Conservation (phyloP, 805 yeast species). For the Suhomyces vadensis region DNA sequence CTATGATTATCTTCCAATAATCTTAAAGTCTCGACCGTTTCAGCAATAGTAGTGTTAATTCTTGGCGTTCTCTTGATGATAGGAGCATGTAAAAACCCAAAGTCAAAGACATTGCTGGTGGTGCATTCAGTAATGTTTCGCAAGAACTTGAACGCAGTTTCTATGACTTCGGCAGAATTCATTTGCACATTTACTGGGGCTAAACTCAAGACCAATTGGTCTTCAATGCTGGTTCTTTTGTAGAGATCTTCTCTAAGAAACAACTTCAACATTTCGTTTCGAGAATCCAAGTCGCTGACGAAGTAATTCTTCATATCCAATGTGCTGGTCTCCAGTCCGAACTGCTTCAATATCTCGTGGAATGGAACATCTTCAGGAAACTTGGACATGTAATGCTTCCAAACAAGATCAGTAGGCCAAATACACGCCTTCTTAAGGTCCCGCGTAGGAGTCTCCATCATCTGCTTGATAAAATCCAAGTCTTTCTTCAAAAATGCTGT, state of each 20-base stretch:
- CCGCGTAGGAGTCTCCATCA: constrained; percentile 52
- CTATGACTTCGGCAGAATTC: constrained; percentile 37
- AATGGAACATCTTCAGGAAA: constrained; percentile 54
- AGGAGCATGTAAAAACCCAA: constrained; percentile 30
- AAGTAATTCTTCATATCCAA: constrained; percentile 27
- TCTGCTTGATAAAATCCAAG: constrained; percentile 44
- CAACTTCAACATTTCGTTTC: constrained; percentile 42
- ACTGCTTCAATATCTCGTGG: constrained; percentile 46
- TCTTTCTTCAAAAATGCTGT: constrained; percentile 51
- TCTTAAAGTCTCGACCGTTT: constrained; percentile 24
- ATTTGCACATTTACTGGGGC: constrained; percentile 54
- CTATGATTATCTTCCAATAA: constrained; percentile 67
- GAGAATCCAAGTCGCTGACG: constrained; percentile 39
- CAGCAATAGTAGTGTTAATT: constrained; percentile 18
- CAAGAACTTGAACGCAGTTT: constrained; percentile 50
- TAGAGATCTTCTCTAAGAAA: constrained; percentile 39
- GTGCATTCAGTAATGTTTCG: constrained; percentile 54
- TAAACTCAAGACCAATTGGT: constrained; percentile 55
- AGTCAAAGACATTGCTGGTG: constrained; percentile 59
- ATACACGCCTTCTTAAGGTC: constrained; percentile 61
- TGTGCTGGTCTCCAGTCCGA: constrained; percentile 41
- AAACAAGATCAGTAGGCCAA: constrained; percentile 80
- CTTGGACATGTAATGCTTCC: constrained; percentile 64
- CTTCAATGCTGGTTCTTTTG: constrained; percentile 46
- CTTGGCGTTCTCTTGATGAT: constrained; percentile 24